These are phyloP conservation scores for Penicillium manginii DNA, from an alignment of 495 filamentous ascomycete genomes.

Conservation along the genomic window DNA sequence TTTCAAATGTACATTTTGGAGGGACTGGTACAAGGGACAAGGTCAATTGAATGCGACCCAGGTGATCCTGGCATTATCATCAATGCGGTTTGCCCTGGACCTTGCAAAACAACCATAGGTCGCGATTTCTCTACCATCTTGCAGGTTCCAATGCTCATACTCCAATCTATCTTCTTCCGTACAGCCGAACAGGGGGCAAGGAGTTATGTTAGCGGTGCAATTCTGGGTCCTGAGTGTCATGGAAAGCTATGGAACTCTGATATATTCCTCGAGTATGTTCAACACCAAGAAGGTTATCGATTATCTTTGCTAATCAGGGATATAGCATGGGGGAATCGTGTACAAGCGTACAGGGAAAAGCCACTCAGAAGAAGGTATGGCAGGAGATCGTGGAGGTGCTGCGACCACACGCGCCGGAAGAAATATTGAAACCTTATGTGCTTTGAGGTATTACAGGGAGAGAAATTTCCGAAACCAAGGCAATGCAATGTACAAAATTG, in stretches of 20 bases:
- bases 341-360: background rate
- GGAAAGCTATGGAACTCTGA: conserved; percentile 31
- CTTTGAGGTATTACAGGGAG: background rate
- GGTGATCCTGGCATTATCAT: conserved; percentile 19
- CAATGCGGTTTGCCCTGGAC: conserved; percentile 20
- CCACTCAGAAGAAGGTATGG: conserved; percentile 3
- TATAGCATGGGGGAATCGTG: background rate
- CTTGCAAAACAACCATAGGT: conserved; percentile 9
- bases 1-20: conserved; percentile 31
- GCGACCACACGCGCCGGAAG: background rate
- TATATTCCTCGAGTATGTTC: conserved; percentile 7
- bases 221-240: conserved; percentile 29
- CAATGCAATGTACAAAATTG: conserved; percentile 5
- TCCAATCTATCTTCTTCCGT: conserved; percentile 22
- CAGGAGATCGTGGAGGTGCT: conserved; percentile 7
- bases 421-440: background rate
- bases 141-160: background rate
- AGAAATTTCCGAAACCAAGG: background rate
- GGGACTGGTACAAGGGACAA: background rate
- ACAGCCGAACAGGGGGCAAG: conserved; percentile 33
- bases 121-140: conserved; percentile 1
- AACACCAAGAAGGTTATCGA: background rate
- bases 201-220: conserved; percentile 35
- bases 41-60: conserved; percentile 18
- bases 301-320: background rate